Evolutionary conservation across 257 asterid species (phyloP).

Genomic region (Coffea canephora): DNA sequence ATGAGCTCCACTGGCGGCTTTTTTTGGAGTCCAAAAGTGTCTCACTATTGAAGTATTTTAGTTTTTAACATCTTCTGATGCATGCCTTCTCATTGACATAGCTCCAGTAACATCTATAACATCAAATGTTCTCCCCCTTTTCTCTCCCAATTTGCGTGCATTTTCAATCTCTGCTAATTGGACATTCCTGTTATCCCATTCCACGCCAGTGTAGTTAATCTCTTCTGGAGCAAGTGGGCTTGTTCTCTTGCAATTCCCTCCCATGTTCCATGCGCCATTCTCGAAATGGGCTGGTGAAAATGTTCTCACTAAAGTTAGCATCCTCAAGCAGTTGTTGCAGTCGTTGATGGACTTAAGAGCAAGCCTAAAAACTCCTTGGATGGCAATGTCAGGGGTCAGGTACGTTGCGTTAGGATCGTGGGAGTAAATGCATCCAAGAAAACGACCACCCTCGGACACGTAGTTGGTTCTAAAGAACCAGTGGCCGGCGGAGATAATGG

Average conservation of each 20-base stretch:
- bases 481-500: slow-evolving; percentile 45
- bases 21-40: no score
- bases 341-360: slow-evolving; percentile 36
- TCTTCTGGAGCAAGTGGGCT: slow-evolving; percentile 29
- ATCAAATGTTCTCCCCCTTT: slow-evolving; percentile 27
- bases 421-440: slow-evolving; percentile 45
- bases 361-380: slow-evolving; percentile 31
- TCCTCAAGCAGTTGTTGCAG: slow-evolving; percentile 28
- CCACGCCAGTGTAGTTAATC: slow-evolving; percentile 7
- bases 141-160: slow-evolving; percentile 18
- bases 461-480: slow-evolving; percentile 48
- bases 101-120: slow-evolving; percentile 40
- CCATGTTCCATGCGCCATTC: slow-evolving; percentile 44
- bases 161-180: slow-evolving; percentile 38
- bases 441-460: slow-evolving; percentile 26
- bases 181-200: slow-evolving; percentile 28
- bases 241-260: slow-evolving; percentile 45
- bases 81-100: slow-evolving; percentile 29
- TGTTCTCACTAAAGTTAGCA: slow-evolving; percentile 31
- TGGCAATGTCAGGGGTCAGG: slow-evolving; percentile 31
- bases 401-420: slow-evolving; percentile 27
- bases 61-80: no score
- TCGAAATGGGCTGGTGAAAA: slow-evolving; percentile 48
- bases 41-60: background rate
- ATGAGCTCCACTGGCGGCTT: no score